Base-by-base conservation (phyloP, 2,329 filamentous ascomycete species). In the Golovinomyces cichoracearum region DNA sequence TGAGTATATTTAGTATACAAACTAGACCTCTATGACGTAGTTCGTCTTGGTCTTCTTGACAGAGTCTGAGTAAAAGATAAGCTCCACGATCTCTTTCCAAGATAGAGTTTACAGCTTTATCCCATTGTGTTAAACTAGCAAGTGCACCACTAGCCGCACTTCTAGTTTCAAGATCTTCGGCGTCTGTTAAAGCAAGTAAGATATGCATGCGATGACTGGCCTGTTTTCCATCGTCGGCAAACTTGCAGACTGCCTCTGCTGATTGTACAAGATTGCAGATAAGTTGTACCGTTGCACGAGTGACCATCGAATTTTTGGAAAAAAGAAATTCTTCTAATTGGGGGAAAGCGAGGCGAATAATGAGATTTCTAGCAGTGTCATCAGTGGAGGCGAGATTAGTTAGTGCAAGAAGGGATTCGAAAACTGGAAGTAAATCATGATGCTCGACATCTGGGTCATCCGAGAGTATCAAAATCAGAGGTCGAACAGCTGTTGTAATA, bases 311-410 rank as follows among this genome's bases (percentile, higher is more conserved):
- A 60, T 93, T 90, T 41, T 74, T 73, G 13, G 76, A 80, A 1
- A 95, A 71, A 1, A 95, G 67, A 17, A 86, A 72, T 55, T 94
- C 84, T 61, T 95, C 90, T 40, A 93, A 71, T 19, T 75, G 74
- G 0, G 75, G 61, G 74, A 83, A 93, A 0, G 79, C 75, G 3
- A 72, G 67, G 9, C 80, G 75, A 31, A 93, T 75, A 46, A 93
- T 86, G 15, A 71, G 68, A 31, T 72, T 68, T 41, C 78, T 72
- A 5, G 73, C 70, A 5, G 76, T 72, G 29, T 64, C 59, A 48
- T 86, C 79, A 12, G 78, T 73, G 0, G 83, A 92, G 0, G 88
- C 90, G 6, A 98, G 73, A 57, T 98, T 98, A 0, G 90, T 95
- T 31, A 98, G 72, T 0, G 90, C 88, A 62, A 95, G 80, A 7